A percentile compares a stretch with the other conserved stretches of the same genome.
These are phyloP conservation scores for Musa beccarii DNA, from an alignment of 176 grass and related monocot genomes.

Conservation along the genomic window DNA sequence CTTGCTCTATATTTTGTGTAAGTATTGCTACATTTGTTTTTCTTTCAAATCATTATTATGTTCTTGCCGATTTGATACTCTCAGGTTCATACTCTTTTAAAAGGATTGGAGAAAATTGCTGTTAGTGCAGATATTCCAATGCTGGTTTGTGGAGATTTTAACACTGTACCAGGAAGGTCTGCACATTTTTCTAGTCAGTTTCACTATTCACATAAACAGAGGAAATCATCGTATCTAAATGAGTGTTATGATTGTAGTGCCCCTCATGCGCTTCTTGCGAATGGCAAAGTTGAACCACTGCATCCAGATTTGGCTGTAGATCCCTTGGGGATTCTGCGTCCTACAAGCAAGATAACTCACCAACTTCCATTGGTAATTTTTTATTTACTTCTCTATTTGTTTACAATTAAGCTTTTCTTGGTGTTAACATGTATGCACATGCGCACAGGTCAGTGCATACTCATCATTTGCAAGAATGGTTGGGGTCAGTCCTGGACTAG, in stretches of 20 bases:
- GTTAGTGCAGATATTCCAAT: conserved; percentile 99
- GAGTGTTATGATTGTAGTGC: conserved; percentile 42
- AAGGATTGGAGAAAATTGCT: conserved; percentile 99
- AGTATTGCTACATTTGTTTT: conserved; percentile 10
- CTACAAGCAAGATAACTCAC: conserved; percentile 79
- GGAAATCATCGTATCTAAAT: neutral
- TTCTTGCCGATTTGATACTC: conserved; percentile 10
- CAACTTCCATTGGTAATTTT: conserved; percentile 84
- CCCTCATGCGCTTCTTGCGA: conserved; percentile 79
- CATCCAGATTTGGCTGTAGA: conserved; percentile 93
- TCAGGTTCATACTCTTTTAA: conserved; percentile 98
- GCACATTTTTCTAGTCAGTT: neutral
- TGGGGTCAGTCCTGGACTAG: conserved; percentile 58
- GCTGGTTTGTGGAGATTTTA: conserved; percentile 99
- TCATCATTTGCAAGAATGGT: conserved; percentile 92
- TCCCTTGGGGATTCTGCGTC: conserved; percentile 84
- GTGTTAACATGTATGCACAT: neutral
- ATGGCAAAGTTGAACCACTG: conserved; percentile 84
- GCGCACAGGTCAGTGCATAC: conserved; percentile 84
- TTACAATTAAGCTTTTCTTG: neutral
- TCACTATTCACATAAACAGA: neutral
- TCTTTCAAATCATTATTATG: conserved; percentile 4
- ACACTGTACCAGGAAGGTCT: conserved; percentile 77
- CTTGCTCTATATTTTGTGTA: conserved; percentile 2
- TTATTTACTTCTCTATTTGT: neutral